Base-by-base conservation (phyloP, 169 alveolate genomes). In the Eimeria maxima region DNA sequence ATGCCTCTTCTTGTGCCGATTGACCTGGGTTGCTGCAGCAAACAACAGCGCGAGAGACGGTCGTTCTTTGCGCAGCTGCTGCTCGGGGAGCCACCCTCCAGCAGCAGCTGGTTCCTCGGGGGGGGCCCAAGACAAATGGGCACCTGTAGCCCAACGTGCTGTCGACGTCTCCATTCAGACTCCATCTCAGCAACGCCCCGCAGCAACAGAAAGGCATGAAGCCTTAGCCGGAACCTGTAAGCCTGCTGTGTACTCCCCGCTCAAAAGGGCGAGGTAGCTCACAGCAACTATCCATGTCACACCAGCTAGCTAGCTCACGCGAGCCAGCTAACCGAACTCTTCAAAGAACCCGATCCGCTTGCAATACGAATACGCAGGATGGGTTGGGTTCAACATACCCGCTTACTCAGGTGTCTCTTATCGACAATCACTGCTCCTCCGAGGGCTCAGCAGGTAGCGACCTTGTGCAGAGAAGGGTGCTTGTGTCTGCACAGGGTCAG, bases 51-150 rank as follows among this genome's bases (percentile, higher is more conserved):
- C 47, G 45, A 27, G 81, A 38, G 81, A 71, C 20, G 81, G 81
- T 11, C 42, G 81, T 29, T 71, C 81, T 14, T 44, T 27, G 47
- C 81, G 81, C 44, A 38, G 81, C 24, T 71, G 81, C 81, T 71
- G 42, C 81, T 71, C 81, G 42, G 47, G 69, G 69, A 18, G 27
- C 69, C 81, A 44, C 81, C 45, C 81, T 5, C 47, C 22, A 5
- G 11, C 69, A 14, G 69, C 27, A 60, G 69, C 8, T 18, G 20
- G 13, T n/a, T 60, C 69, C 27, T 10, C 47, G 50, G 42, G 81
- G 50, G 81, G 81, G 27, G 47, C 47, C 47, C 81, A 38, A 0
- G 81, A 71, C 81, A 71, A 38, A 27, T 29, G 81, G 50, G 22
- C 50, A 6, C 22, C 16, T 71, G 81, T 13, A 22, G 47, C 81